A percentile compares a stretch with the other conserved stretches of the same genome.
Evolutionary conservation across 2,329 filamentous ascomycete genomes (phyloP).

Genomic region (Aspergillus unguis): DNA sequence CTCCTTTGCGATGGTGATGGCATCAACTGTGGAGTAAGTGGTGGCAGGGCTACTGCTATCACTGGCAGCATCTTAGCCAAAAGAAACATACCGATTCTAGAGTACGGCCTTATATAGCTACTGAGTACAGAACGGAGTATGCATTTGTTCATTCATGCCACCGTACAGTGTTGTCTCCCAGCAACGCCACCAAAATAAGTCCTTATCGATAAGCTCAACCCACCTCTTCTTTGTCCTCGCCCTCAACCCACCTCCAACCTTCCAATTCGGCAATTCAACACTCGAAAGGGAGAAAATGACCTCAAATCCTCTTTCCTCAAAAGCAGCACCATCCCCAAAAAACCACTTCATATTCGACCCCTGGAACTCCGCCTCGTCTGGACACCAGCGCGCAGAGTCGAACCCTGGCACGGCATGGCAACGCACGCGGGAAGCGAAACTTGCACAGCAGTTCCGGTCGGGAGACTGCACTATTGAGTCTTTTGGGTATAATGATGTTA

Average conservation of each 20-base stretch:
- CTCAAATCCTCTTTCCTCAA: too few species aligned
- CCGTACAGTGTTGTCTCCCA: background rate
- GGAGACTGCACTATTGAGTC: slow-evolving; percentile 51
- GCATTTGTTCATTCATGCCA: background rate
- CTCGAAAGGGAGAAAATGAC: too few species aligned
- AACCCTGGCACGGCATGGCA: slow-evolving; percentile 67
- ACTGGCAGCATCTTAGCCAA: too few species aligned
- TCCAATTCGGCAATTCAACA: too few species aligned
- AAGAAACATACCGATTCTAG: too few species aligned
- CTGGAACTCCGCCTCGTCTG: slow-evolving; percentile 67
- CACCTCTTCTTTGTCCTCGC: background rate
- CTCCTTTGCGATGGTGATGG: too few species aligned
- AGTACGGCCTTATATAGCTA: too few species aligned
- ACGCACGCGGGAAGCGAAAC: slow-evolving; percentile 64
- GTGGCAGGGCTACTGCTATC: too few species aligned
- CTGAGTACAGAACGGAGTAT: too few species aligned
- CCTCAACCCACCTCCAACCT: too few species aligned
- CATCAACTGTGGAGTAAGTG: too few species aligned
- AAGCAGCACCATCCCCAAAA: slow-evolving; percentile 7
- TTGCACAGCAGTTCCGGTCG: slow-evolving; percentile 66
- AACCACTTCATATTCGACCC: slow-evolving; percentile 39
- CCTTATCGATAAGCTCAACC: slow-evolving; percentile 5
- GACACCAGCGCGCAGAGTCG: slow-evolving; percentile 74
- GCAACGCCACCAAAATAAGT: background rate
- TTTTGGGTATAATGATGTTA: slow-evolving; percentile 36